These are phyloP conservation scores for Kodamaea neixiangensis DNA, from an alignment of 805 yeast species.

Conservation along the genomic window DNA sequence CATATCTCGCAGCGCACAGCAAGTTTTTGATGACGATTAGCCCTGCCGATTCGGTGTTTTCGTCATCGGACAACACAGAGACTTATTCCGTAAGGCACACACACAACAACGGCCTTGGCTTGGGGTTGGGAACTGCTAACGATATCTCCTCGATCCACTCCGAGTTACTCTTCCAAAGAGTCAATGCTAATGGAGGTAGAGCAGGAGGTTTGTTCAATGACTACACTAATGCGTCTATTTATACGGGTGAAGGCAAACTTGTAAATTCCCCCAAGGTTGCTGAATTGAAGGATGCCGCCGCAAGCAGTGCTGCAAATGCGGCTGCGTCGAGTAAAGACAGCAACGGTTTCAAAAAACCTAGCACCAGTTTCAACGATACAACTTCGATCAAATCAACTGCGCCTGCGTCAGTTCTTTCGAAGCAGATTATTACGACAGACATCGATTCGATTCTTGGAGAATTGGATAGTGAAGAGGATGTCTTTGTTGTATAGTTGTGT, in stretches of 20 bases:
- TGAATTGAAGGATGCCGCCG: constrained; percentile 11
- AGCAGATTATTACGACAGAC: constrained; percentile 34
- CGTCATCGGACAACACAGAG: constrained; percentile 10
- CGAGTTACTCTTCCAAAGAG: constrained; percentile 20
- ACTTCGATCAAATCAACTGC: constrained; percentile 8
- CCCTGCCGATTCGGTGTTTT: constrained; percentile 6
- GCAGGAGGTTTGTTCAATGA: constrained; percentile 10
- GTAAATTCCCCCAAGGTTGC: constrained; percentile 8
- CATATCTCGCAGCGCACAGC: constrained; percentile 4
- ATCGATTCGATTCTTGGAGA: constrained; percentile 36
- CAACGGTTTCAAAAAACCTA: constrained; percentile 12
- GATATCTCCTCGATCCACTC: constrained; percentile 45
- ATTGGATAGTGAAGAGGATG: constrained; percentile 38
- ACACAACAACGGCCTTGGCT: constrained; percentile 14
- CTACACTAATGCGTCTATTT: constrained; percentile 19
- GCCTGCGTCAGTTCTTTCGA: constrained; percentile 31
- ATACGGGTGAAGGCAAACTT: constrained; percentile 14
- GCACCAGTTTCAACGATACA: constrained; percentile 5
- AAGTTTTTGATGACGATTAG: constrained; percentile 6
- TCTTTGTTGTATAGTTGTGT: constrained; percentile 7
- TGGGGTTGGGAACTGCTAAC: constrained; percentile 43
- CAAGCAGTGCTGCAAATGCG: not conserved
- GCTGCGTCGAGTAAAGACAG: constrained; percentile 22
- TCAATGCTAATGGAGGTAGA: not conserved
- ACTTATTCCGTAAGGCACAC: constrained; percentile 8